A percentile compares a stretch with the other conserved stretches of the same genome.
phyloP scores from a whole-genome alignment of 129 eudicot genomes.

The Flaveria linearis region DNA sequence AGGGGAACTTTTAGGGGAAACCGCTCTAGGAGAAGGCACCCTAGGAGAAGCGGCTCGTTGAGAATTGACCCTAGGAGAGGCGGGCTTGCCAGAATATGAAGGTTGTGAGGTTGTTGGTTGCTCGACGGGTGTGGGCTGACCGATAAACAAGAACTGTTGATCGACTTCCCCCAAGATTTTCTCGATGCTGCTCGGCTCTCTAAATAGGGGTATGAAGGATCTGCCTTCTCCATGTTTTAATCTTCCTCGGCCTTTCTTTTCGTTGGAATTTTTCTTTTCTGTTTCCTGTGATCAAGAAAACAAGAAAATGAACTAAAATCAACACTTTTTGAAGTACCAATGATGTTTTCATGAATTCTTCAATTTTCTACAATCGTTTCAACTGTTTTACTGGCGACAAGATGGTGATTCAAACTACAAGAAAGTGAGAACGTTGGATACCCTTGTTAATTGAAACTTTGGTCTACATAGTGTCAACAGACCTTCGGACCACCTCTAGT shows the following conservation, averaged over 20 bases:
- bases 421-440: neutral
- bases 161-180: conserved; percentile 94
- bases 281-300: conserved; percentile 45
- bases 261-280: conserved; percentile 58
- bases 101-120: conserved; percentile 45
- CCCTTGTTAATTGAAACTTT: neutral
- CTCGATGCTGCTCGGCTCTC: conserved; percentile 97
- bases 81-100: conserved; percentile 33
- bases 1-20: conserved; percentile 42
- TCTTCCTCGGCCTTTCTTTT: conserved; percentile 62
- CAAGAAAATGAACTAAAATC: conserved; percentile 9
- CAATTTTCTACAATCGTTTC: neutral
- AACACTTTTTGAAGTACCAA: neutral
- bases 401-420: neutral
- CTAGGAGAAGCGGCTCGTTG: conserved; percentile 45
- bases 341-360: neutral
- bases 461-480: neutral
- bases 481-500: neutral
- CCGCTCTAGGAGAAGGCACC: conserved; percentile 43
- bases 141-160: conserved; percentile 48
- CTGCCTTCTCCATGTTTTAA: conserved; percentile 63
- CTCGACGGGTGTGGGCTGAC: conserved; percentile 53
- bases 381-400: neutral
- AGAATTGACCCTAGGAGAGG: conserved; percentile 47
- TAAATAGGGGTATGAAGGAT: conserved; percentile 84